phyloP scores from a whole-genome alignment of 805 yeast species.

The Yarrowia yakushimensis region DNA sequence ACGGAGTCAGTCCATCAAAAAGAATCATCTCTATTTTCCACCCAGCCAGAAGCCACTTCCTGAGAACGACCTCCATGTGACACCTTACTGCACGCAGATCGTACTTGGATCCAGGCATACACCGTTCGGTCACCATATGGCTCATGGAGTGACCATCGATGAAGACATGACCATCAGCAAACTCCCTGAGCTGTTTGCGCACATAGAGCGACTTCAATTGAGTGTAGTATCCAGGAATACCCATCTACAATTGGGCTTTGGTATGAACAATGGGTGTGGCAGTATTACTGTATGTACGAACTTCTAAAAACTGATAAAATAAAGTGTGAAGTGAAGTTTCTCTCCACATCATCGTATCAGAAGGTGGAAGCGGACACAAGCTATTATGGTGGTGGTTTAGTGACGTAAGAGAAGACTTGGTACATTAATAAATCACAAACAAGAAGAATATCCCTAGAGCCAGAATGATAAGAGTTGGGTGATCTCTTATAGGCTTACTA shows the following conservation, averaged over 20 bases:
- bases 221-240: conserved; percentile 16
- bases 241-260: conserved; percentile 1
- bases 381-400: too few species aligned
- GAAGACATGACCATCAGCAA: background rate
- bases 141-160: conserved; percentile 20
- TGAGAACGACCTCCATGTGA: background rate
- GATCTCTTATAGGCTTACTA: too few species aligned
- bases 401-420: too few species aligned
- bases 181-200: conserved; percentile 5
- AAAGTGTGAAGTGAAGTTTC: background rate
- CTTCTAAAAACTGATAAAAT: too few species aligned
- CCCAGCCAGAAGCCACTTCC: conserved; percentile 2
- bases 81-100: background rate
- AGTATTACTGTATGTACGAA: background rate
- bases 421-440: too few species aligned
- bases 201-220: conserved; percentile 15
- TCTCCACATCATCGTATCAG: background rate
- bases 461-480: too few species aligned
- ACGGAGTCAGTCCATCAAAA: conserved; percentile 4
- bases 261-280: background rate
- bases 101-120: conserved; percentile 4
- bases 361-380: too few species aligned
- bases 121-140: conserved; percentile 7
- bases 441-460: too few species aligned
- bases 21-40: conserved; percentile 15